phyloP scores from a whole-genome alignment of 805 yeast species.

The Saturnispora silvae region DNA sequence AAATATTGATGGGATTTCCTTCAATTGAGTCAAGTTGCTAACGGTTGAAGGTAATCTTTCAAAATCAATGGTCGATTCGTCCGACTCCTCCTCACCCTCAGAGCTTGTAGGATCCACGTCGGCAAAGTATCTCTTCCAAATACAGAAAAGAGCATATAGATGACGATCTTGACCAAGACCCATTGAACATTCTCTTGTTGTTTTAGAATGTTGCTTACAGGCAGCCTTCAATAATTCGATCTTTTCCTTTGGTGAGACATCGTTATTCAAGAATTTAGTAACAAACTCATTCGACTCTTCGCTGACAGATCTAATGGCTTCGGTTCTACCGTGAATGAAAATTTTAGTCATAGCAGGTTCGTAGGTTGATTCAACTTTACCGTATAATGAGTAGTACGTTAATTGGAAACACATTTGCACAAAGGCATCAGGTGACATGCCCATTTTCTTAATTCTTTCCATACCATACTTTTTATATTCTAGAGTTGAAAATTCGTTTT shows the following conservation, averaged over 20 bases:
- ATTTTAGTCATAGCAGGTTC: slow-evolving; percentile 95
- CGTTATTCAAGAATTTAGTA: slow-evolving; percentile 67
- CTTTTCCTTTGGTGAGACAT: slow-evolving; percentile 48
- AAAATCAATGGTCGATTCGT: slow-evolving; percentile 24
- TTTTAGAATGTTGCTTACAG: slow-evolving; percentile 55
- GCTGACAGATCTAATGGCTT: slow-evolving; percentile 80
- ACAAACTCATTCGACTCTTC: slow-evolving; percentile 73
- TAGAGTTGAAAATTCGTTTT: slow-evolving; percentile 74
- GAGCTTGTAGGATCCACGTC: slow-evolving; percentile 6
- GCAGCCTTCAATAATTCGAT: slow-evolving; percentile 53
- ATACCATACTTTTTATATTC: slow-evolving; percentile 70
- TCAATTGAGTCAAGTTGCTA: slow-evolving; percentile 16
- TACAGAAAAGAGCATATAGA: slow-evolving; percentile 74
- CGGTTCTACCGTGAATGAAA: slow-evolving; percentile 85
- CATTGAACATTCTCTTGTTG: slow-evolving; percentile 55
- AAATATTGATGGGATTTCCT: slow-evolving; percentile 60
- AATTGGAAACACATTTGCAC: slow-evolving; percentile 91
- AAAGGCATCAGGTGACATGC: slow-evolving; percentile 89
- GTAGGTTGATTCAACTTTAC: slow-evolving; percentile 86
- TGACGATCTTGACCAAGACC: slow-evolving; percentile 94
- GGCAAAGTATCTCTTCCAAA: slow-evolving; percentile 60
- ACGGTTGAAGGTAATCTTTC: slow-evolving; percentile 19
- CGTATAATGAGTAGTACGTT: slow-evolving; percentile 83
- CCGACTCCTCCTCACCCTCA: slow-evolving; percentile 16
- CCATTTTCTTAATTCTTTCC: slow-evolving; percentile 69